Base-by-base conservation (phyloP, 176 grass and related monocot genomes). In the Hyparrhenia diplandra region DNA sequence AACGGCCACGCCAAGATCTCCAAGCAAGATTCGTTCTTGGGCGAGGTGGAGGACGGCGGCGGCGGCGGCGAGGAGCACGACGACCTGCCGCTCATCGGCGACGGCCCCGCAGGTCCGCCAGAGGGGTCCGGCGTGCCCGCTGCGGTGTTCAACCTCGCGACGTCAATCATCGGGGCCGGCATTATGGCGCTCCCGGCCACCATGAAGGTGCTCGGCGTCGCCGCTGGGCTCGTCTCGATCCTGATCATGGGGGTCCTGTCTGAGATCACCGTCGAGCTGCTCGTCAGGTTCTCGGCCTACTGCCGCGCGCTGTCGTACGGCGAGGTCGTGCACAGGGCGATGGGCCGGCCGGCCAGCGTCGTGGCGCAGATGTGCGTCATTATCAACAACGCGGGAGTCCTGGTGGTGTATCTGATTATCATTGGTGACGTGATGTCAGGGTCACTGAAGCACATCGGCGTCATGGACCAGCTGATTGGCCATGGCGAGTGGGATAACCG, bases 381-480 rank as follows among this genome's bases (percentile, higher is more conserved):
- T 64, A 63, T 99, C 59, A 99, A 99, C 87, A 99, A 99, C 42
- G 93, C 87, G 0, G 96, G 96, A 10, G 69, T 99, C 75, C 83
- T 99, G 17, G 91, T 95, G 1, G 96, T 99, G 18, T 99, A 99
- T 78, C 76, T 99, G 10, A 99, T 99, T 20, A 99, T 99, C 77
- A 93, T 99, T 20, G 96, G 96, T 4, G 96, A 95, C n/a, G 96
- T 99, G 34, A 91, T 99, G 96, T 99, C 96, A 0, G 96, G 96
- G 0, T 95, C 92, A 1, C 29, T 84, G 46, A 93, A 95, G 76
- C 96, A 99, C 74, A 75, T 84, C 3, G 96, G 96, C 5, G 96
- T 99, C 63, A 40, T 99, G 60, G 96, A 95, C 27, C 96, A 99
- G 80, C 25, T 99, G 43, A 16, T 99, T 24, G 96, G 96, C 8